phyloP scores from a whole-genome alignment of 2,329 filamentous ascomycete genomes.

The Blastomyces gilchristii region DNA sequence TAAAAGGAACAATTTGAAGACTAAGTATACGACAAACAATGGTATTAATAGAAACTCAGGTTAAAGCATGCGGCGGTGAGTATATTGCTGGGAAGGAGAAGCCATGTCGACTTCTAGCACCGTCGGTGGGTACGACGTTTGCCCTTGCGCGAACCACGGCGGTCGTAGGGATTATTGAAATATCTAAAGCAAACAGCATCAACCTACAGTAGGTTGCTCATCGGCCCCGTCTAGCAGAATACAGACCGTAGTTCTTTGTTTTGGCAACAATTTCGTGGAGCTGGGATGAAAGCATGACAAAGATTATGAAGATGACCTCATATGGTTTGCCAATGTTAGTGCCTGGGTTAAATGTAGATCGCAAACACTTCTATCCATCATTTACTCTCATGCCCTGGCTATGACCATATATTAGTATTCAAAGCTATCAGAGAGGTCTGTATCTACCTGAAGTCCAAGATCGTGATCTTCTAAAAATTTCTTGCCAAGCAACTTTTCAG shows the following conservation, averaged over 20 bases:
- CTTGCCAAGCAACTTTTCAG: constrained; percentile 59
- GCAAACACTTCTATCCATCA: background rate
- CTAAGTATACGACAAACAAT: background rate
- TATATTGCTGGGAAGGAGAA: background rate
- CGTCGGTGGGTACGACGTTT: background rate
- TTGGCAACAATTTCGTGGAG: background rate
- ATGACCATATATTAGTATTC: constrained; percentile 9
- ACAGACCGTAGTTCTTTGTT: background rate
- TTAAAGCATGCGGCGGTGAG: background rate
- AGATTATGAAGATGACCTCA: background rate
- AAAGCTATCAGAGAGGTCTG: constrained; percentile 40
- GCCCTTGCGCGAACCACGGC: background rate
- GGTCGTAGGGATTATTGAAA: too few relatives aligned
- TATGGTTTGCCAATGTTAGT: background rate
- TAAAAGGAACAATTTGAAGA: background rate
- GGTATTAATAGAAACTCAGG: background rate
- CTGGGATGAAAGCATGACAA: background rate
- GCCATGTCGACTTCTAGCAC: background rate
- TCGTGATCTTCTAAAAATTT: constrained; percentile 70
- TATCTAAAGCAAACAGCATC: too few relatives aligned
- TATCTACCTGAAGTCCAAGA: constrained; percentile 68
- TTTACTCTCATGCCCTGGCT: background rate
- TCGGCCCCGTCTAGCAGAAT: background rate
- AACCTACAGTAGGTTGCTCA: background rate
- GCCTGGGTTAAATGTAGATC: background rate